Percentiles rank a stretch among this genome's conserved stretches.
Evolutionary conservation across 441 rosid genomes (phyloP).

Genomic region (Bocquillonia castaneifolia): DNA sequence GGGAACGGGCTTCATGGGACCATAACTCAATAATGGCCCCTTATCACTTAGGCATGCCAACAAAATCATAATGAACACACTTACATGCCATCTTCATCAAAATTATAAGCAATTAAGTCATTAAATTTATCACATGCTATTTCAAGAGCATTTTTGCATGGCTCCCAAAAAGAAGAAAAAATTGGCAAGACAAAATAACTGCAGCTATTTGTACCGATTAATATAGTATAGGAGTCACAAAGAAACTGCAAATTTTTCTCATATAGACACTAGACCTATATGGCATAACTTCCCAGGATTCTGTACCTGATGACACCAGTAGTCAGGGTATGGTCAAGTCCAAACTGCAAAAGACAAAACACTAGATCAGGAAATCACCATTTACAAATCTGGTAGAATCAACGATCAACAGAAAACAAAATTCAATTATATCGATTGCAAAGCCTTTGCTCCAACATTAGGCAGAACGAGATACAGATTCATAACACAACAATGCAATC

Average conservation of each 20-base stretch:
- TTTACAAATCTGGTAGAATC: too few species aligned
- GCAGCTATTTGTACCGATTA: not conserved
- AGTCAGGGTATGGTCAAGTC: slow-evolving; percentile 94
- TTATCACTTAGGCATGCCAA: not conserved
- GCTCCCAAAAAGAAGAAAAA: not conserved
- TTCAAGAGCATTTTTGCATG: slow-evolving; percentile 1
- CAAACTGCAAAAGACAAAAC: slow-evolving; percentile 59
- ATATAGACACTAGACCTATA: too few species aligned
- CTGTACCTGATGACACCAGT: slow-evolving; percentile 92
- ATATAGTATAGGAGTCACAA: too few species aligned
- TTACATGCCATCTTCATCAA: not conserved
- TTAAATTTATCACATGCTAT: not conserved
- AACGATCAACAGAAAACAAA: too few species aligned
- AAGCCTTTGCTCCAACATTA: slow-evolving; percentile 4
- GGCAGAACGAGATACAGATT: not conserved
- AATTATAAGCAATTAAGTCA: not conserved
- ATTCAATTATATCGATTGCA: not conserved
- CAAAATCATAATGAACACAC: not conserved
- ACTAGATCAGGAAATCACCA: slow-evolving; percentile 1
- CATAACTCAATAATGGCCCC: not conserved
- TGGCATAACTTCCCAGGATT: not conserved
- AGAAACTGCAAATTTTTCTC: too few species aligned
- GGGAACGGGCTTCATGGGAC: not conserved
- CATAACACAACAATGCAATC: too few species aligned
- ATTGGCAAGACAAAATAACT: not conserved